A percentile compares a stretch with the other conserved stretches of the same genome.
Evolutionary conservation across 2,329 filamentous ascomycete genomes (phyloP).

Genomic region (Scedosporium boydii): DNA sequence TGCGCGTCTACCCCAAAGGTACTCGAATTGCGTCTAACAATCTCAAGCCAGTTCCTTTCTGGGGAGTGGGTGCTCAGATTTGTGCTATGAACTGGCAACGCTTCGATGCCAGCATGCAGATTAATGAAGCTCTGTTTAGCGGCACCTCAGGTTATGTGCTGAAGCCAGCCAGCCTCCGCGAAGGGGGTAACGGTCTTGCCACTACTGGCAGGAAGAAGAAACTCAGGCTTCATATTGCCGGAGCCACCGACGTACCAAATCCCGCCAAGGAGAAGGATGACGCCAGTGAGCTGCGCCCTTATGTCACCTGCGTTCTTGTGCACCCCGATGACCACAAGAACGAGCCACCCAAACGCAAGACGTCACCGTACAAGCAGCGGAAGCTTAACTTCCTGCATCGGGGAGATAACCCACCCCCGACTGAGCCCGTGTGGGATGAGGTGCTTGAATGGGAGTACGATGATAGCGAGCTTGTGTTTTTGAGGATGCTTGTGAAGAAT

Average conservation of each 20-base stretch:
- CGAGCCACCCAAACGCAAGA: slow-evolving; percentile 51
- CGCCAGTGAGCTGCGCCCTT: slow-evolving; percentile 48
- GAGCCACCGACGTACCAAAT: slow-evolving; percentile 49
- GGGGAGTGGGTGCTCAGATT: slow-evolving; percentile 59
- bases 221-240: slow-evolving; percentile 49
- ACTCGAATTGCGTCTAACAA: slow-evolving; percentile 59
- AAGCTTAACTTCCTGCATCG: slow-evolving; percentile 44
- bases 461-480: slow-evolving; percentile 55
- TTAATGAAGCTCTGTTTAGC: slow-evolving; percentile 59
- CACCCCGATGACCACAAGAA: slow-evolving; percentile 43
- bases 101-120: slow-evolving; percentile 55
- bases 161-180: slow-evolving; percentile 51
- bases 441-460: slow-evolving; percentile 58
- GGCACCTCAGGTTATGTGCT: slow-evolving; percentile 57
- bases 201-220: slow-evolving; percentile 35
- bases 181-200: slow-evolving; percentile 41
- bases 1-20: slow-evolving; percentile 62
- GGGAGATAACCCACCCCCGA: slow-evolving; percentile 47
- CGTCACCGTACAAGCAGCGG: slow-evolving; percentile 49
- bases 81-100: slow-evolving; percentile 64
- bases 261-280: slow-evolving; percentile 30
- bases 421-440: slow-evolving; percentile 58
- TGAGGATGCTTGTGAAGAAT: slow-evolving; percentile 57
- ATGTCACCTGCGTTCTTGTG: slow-evolving; percentile 55
- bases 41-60: slow-evolving; percentile 52